phyloP scores from a whole-genome alignment of 2,329 filamentous ascomycete genomes.

The Pestalotiopsis sp. region DNA sequence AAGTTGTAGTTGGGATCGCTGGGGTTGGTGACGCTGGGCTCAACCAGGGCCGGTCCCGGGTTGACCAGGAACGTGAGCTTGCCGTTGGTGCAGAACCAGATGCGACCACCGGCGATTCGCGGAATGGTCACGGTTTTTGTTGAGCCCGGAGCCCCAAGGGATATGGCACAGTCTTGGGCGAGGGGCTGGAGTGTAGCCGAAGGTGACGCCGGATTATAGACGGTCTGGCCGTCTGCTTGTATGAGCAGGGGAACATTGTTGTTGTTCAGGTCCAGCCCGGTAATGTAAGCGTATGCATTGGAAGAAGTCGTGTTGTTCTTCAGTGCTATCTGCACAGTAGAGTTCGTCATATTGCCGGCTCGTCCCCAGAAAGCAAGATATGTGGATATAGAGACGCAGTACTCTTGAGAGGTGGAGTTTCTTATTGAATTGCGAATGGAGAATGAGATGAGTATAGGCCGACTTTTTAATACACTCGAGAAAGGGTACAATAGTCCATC shows the following conservation, averaged over 20 bases:
- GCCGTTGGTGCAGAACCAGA: slow-evolving; percentile 69
- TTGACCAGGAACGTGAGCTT: slow-evolving; percentile 72
- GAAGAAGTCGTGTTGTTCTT: slow-evolving; percentile 66
- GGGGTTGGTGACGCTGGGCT: slow-evolving; percentile 72
- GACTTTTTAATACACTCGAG: background rate
- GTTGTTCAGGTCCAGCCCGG: slow-evolving; percentile 63
- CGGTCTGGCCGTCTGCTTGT: slow-evolving; percentile 64
- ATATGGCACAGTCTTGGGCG: slow-evolving; percentile 62
- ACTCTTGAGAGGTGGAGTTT: background rate
- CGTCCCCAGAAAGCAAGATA: background rate
- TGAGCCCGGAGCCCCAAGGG: slow-evolving; percentile 62
- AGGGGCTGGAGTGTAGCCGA: slow-evolving; percentile 51
- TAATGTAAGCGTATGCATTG: slow-evolving; percentile 71
- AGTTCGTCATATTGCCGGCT: slow-evolving; percentile 32
- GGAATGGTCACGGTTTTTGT: slow-evolving; percentile 67
- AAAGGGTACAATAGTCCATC: background rate
- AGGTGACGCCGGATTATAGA: slow-evolving; percentile 67
- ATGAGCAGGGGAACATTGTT: slow-evolving; percentile 65
- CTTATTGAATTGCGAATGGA: background rate
- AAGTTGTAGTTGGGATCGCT: slow-evolving; percentile 64
- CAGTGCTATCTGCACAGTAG: slow-evolving; percentile 62
- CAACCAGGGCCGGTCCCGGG: slow-evolving; percentile 71
- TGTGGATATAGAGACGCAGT: background rate
- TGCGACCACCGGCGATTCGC: slow-evolving; percentile 69
- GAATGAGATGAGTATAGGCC: background rate